Conservation (phyloP, 2,329 filamentous ascomycete genomes). For the Aureobasidium sp. region DNA sequence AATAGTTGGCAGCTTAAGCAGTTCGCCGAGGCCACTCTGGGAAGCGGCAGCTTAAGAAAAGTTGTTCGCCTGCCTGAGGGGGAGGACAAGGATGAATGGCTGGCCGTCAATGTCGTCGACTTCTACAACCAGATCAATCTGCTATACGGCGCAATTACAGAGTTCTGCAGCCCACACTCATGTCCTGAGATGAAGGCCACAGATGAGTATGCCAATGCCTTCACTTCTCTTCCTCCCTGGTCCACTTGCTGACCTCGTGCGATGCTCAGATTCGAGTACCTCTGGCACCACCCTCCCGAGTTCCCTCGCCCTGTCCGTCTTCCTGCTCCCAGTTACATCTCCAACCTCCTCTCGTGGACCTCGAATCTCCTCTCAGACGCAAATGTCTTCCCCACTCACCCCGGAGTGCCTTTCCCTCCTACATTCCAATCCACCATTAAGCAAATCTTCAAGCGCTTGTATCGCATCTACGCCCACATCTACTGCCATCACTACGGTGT, state of each 20-base stretch:
- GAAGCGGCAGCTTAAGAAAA: slow-evolving; percentile 89
- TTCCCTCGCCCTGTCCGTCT: slow-evolving; percentile 97
- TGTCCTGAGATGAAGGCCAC: slow-evolving; percentile 99
- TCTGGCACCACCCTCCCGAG: slow-evolving; percentile 94
- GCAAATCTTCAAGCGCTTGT: slow-evolving; percentile 99
- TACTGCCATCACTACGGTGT: slow-evolving; percentile 99
- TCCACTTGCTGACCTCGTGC: not conserved
- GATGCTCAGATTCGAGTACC: slow-evolving; percentile 75
- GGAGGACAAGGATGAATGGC: slow-evolving; percentile 95
- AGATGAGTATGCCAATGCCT: slow-evolving; percentile 63
- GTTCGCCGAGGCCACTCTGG: slow-evolving; percentile 94
- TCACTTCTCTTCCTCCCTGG: not conserved
- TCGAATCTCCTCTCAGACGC: slow-evolving; percentile 95
- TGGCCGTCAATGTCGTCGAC: slow-evolving; percentile 98
- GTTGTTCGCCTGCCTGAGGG: slow-evolving; percentile 95
- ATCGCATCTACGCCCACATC: slow-evolving; percentile 93
- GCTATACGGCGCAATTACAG: slow-evolving; percentile 95
- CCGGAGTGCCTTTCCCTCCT: slow-evolving; percentile 84
- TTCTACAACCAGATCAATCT: slow-evolving; percentile 99
- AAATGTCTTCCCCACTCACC: slow-evolving; percentile 66
- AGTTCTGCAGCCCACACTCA: slow-evolving; percentile 95
- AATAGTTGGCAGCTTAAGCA: slow-evolving; percentile 91
- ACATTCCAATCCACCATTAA: slow-evolving; percentile 88
- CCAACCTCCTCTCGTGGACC: slow-evolving; percentile 96
- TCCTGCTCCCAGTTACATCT: slow-evolving; percentile 93